A percentile compares a stretch with the other conserved stretches of the same genome.
phyloP scores from a whole-genome alignment of 805 yeast genomes.

The Babjeviella inositovora region DNA sequence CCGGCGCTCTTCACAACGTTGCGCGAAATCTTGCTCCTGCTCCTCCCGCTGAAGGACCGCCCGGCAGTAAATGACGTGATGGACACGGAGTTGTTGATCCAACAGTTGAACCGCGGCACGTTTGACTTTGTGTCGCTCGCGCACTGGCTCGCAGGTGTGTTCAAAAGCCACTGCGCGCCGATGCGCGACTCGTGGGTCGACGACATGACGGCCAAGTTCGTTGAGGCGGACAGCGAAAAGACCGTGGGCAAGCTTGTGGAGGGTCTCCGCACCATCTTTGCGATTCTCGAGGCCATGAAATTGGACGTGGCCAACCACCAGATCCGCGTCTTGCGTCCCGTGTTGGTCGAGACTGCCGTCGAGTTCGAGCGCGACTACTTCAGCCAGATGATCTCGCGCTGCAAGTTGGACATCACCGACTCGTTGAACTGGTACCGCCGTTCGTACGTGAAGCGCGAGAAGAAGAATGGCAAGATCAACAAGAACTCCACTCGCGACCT shows the following conservation, averaged over 20 bases:
- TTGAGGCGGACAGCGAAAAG: slow-evolving; percentile 21
- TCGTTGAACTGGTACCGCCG: slow-evolving; percentile 52
- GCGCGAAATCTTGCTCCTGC: slow-evolving; percentile 54
- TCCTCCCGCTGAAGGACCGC: slow-evolving; percentile 68
- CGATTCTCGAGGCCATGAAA: slow-evolving; percentile 86
- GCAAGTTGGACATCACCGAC: slow-evolving; percentile 42
- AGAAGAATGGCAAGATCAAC: slow-evolving; percentile 4
- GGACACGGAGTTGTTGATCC: slow-evolving; percentile 62
- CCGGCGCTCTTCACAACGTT: slow-evolving; percentile 67
- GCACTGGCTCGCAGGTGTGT: slow-evolving; percentile 58
- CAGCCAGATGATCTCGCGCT: slow-evolving; percentile 28
- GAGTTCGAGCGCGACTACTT: slow-evolving; percentile 83
- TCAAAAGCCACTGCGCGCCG: slow-evolving; percentile 89
- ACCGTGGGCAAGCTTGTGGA: slow-evolving; percentile 43
- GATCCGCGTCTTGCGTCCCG: slow-evolving; percentile 72
- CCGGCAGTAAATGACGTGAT: slow-evolving; percentile 49
- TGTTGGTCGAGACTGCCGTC: slow-evolving; percentile 71
- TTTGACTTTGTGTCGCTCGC: slow-evolving; percentile 59
- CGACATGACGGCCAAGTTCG: slow-evolving; percentile 54
- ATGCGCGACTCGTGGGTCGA: slow-evolving; percentile 87
- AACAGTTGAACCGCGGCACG: slow-evolving; percentile 58
- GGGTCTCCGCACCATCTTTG: slow-evolving; percentile 64
- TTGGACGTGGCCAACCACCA: slow-evolving; percentile 92
- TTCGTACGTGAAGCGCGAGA: slow-evolving; percentile 8
- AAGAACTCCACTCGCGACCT: slow-evolving; percentile 7